These are phyloP conservation scores for Tubosaeta brunneosetosa DNA, from an alignment of 768 basidiomycete species.

Conservation along the genomic window DNA sequence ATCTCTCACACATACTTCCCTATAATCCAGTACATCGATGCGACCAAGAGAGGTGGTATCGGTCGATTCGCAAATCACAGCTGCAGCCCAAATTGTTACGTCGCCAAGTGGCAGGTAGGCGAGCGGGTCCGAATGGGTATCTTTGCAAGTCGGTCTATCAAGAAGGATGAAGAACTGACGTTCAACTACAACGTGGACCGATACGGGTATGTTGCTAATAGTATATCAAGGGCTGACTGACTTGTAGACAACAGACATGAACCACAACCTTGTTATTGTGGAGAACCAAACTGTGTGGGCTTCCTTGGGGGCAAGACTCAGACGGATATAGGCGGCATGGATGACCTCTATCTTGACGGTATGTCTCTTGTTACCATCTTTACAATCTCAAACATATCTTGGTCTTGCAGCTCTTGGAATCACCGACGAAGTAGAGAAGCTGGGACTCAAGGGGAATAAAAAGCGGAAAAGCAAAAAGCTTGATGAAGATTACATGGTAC, in stretches of 20 bases:
- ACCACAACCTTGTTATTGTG: slow-evolving; percentile 92
- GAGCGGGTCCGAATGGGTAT: slow-evolving; percentile 93
- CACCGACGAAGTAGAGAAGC: slow-evolving; percentile 78
- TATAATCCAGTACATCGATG: slow-evolving; percentile 80
- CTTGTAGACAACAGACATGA: slow-evolving; percentile 59
- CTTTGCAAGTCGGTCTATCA: slow-evolving; percentile 80
- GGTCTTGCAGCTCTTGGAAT: slow-evolving; percentile 76
- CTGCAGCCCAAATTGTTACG: slow-evolving; percentile 95
- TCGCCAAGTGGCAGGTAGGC: slow-evolving; percentile 96
- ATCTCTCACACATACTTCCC: background rate
- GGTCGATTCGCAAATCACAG: slow-evolving; percentile 98
- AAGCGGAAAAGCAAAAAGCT: slow-evolving; percentile 91
- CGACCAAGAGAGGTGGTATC: slow-evolving; percentile 93
- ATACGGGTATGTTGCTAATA: slow-evolving; percentile 73
- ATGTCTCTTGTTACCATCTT: slow-evolving; percentile 1
- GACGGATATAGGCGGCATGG: slow-evolving; percentile 91
- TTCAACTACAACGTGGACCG: slow-evolving; percentile 99
- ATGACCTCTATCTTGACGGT: slow-evolving; percentile 94
- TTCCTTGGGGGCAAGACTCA: slow-evolving; percentile 98
- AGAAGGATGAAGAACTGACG: slow-evolving; percentile 83
- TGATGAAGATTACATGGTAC: slow-evolving; percentile 89
- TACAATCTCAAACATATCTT: background rate
- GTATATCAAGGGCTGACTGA: background rate
- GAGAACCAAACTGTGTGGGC: slow-evolving; percentile 92
- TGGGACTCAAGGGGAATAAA: slow-evolving; percentile 80